Evolutionary conservation across 371 early-diverging fungal genomes (phyloP).

Genomic region (Blastocladiella emersonii): DNA sequence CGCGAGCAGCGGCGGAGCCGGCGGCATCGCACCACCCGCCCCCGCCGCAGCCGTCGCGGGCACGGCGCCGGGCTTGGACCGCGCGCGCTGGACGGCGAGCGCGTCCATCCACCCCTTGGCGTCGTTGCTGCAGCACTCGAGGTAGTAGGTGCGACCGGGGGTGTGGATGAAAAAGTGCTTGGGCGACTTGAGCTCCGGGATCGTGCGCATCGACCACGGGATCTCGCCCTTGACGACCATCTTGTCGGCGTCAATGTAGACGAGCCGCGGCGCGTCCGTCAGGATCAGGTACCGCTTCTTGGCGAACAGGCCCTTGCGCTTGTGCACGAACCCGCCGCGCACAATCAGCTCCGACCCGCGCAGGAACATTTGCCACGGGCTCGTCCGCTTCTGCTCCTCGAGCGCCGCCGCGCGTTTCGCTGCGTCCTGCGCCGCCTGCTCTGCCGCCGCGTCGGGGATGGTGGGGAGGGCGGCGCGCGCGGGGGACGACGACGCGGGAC

Average conservation of each 20-base stretch:
- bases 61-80: no score
- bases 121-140: background rate
- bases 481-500: background rate
- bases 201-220: slow-evolving; percentile 29
- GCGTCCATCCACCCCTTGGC: background rate
- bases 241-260: slow-evolving; percentile 48
- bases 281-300: slow-evolving; percentile 48
- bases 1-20: no score
- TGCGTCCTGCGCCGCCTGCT: background rate
- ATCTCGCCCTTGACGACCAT: slow-evolving; percentile 36
- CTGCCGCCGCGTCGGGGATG: background rate
- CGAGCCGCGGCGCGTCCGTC: slow-evolving; percentile 51
- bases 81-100: no score
- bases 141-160: slow-evolving; percentile 12
- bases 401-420: background rate
- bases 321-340: slow-evolving; percentile 37
- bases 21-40: no score
- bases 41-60: no score
- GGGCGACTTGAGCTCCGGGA: slow-evolving; percentile 40
- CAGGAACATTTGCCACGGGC: slow-evolving; percentile 26
- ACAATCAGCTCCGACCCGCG: slow-evolving; percentile 46
- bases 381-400: background rate
- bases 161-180: slow-evolving; percentile 47
- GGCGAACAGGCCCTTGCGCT: slow-evolving; percentile 42
- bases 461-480: background rate